Base-by-base conservation (phyloP, 257 asterid genomes). In the Coffea canephora region DNA sequence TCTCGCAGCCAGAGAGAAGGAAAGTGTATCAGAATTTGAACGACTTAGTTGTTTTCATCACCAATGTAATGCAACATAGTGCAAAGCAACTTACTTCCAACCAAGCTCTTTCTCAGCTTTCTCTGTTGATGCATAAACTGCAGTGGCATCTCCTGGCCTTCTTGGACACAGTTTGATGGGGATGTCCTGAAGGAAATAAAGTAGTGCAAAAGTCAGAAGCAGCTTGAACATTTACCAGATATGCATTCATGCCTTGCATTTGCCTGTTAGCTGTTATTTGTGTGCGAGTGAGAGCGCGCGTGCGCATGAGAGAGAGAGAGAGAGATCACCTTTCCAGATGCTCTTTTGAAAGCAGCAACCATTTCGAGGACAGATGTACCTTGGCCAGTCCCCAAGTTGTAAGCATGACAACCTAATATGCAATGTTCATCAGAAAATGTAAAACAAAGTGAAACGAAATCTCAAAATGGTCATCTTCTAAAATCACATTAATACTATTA, bases 281-380 rank as follows among this genome's bases (percentile, higher is more conserved):
- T 9, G 18, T 8, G 3, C 14, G 50, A 6, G 21, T 10, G 2
- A 36, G 23, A 5, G 57, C 7, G 19, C 12, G 0, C 3, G 74
- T 0, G 34, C 9, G 73, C 19, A 34, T 34, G 67, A 59, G 55
- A 46, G 46, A 62, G 61, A 31, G 61, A 31, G 69, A 45, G 72
- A 76, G 48, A 10, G 41, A 64, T 75, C 61, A 93, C 99, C 98
- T 90, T 93, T 70, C 91, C 91, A 7, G 96, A 93, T 62, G 96
- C 99, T 84, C 45, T 92, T 81, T 95, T 93, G 45, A 95, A 93
- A 55, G 99, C 97, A 50, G 92, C 78, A 18, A 95, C 96, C 97
- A 95, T 93, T 82, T 95, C 99, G 41, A 95, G 94, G 54, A 95
- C 99, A 79, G 97, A 93, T 14, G 98, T 91, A 69, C 99, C 99